Evolutionary conservation across 163 green algal genomes (phyloP).

Genomic region (Chloroidium sp.): DNA sequence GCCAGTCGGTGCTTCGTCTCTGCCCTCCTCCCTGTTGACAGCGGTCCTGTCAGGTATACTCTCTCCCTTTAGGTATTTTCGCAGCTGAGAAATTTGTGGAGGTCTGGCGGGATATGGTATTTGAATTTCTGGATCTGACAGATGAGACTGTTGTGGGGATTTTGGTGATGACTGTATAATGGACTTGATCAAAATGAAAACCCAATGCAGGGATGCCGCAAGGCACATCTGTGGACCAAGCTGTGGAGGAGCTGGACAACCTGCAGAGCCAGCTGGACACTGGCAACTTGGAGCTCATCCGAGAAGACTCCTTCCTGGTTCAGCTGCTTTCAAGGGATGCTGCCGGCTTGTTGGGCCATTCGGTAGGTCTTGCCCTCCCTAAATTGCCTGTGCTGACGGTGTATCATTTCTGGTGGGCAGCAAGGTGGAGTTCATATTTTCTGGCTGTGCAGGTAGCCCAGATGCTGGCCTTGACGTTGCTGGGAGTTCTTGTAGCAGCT

Average conservation of each 20-base stretch:
- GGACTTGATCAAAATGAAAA: slow-evolving; percentile 35
- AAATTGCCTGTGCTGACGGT: neutral
- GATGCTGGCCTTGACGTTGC: slow-evolving; percentile 50
- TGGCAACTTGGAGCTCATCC: slow-evolving; percentile 39
- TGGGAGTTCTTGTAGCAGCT: slow-evolving; percentile 36
- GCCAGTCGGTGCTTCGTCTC: slow-evolving; percentile 36
- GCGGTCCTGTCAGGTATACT: no score
- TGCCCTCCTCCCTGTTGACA: neutral
- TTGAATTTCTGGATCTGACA: no score
- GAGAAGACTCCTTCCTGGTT: slow-evolving; percentile 22
- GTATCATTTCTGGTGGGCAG: neutral
- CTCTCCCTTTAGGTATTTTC: no score
- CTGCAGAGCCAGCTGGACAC: slow-evolving; percentile 44
- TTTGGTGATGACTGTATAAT: neutral
- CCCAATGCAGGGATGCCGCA: neutral
- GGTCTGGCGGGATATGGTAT: no score
- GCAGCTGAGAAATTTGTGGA: no score
- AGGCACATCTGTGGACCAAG: slow-evolving; percentile 4
- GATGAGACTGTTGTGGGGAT: slow-evolving; percentile 11
- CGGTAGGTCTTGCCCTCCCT: neutral
- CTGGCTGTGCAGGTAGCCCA: slow-evolving; percentile 6
- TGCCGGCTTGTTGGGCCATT: neutral
- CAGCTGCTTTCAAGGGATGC: slow-evolving; percentile 24
- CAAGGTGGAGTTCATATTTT: neutral
- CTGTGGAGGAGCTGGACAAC: slow-evolving; percentile 26